Evolutionary conservation across 805 yeast species (phyloP).

Genomic region (Candida sanyiensis): DNA sequence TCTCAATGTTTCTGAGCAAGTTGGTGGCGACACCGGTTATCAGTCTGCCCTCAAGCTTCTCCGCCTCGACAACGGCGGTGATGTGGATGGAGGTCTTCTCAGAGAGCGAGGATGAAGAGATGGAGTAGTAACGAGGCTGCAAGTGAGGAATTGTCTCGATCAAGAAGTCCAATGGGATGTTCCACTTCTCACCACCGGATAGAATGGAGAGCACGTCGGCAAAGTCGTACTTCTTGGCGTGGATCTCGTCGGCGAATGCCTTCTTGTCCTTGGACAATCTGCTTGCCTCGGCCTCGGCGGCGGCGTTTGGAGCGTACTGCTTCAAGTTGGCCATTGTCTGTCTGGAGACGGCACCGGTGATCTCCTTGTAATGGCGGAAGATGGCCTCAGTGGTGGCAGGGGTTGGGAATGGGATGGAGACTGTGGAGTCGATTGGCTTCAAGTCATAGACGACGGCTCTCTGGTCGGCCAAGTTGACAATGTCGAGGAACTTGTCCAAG

Average conservation of each 20-base stretch:
- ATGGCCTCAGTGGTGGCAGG: conserved; percentile 90
- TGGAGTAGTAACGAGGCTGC: conserved; percentile 94
- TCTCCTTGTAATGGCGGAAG: conserved; percentile 81
- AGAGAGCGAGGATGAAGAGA: conserved; percentile 79
- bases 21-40: conserved; percentile 84
- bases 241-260: conserved; percentile 59
- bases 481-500: conserved; percentile 56
- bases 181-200: conserved; percentile 68
- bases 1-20: conserved; percentile 66
- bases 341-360: conserved; percentile 90
- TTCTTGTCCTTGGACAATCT: conserved; percentile 62
- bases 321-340: conserved; percentile 69
- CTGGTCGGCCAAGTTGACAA: conserved; percentile 53
- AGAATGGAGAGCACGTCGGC: conserved; percentile 65
- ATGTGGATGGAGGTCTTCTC: conserved; percentile 73
- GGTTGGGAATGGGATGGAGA: conserved; percentile 56
- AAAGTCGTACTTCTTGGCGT: conserved; percentile 56
- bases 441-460: conserved; percentile 54
- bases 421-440: conserved; percentile 65
- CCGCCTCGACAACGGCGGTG: conserved; percentile 84
- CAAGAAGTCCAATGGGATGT: conserved; percentile 78
- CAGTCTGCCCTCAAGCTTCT: conserved; percentile 23
- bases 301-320: conserved; percentile 73
- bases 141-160: conserved; percentile 76
- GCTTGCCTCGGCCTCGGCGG: conserved; percentile 34